Evolutionary conservation across 257 asterid genomes (phyloP), one percentile per base, ranked within the genome.

Genomic region (Catharanthus roseus): DNA sequence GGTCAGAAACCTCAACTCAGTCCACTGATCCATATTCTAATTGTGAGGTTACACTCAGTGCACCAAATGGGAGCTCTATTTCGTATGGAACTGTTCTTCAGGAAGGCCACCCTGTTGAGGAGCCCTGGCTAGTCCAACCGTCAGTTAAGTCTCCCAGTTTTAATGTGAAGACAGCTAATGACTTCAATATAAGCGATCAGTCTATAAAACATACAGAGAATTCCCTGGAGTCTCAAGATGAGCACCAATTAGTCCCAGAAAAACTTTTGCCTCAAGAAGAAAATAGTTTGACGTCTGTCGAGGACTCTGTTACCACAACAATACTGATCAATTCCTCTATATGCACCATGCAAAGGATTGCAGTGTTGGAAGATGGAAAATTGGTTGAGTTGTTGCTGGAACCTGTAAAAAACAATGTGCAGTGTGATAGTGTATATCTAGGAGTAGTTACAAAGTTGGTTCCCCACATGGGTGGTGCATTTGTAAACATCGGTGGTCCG

Each of bases 401-500:
- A 79, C 97, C 97, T 58, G 97, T 95, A 70, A 91, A 95, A 83
- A 83, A 81, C 80, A 86, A 89, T 16, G 99, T 95, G 82, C 97
- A 82, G 78, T 89, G 96, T 73, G 97, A 88, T 79, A 95, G 93
- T 74, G 90, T 95, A 70, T 95, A 89, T 77, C 78, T 95, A 69
- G 99, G 97, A 71, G 88, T 88, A 71, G 83, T 95, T 74, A 89
- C 97, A 49, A 87, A 88, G 79, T 80, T 95, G 78, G 95, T 70
- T 75, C 99, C 97, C 23, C 92, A 91, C 67, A 95, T 95, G 97
- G 91, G 97, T 21, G 97, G 97, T 61, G 97, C 97, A 73, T 95
- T 95, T 82, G 95, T 95, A 82, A 90, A 95, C 85, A 95, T 91
- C 71, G 99, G 99, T 74, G 80, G 90, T 78, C 80, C 89, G 50